Evolutionary conservation across 768 basidiomycete genomes (phyloP).

Genomic region (Hypholoma sublateritium): DNA sequence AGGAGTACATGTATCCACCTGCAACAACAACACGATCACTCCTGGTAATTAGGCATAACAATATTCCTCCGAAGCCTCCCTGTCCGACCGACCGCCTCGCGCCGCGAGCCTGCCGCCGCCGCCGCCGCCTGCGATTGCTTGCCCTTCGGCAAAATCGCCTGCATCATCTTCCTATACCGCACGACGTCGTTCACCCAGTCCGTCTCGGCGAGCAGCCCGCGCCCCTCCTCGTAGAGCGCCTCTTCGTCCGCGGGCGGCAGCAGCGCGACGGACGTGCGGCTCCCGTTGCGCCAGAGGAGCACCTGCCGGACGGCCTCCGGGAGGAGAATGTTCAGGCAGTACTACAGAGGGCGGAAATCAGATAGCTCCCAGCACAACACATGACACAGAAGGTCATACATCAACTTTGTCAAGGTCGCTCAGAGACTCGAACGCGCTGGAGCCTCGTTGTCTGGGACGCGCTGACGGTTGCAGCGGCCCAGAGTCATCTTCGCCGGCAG

Average conservation of each 20-base stretch:
- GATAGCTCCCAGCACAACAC: not conserved
- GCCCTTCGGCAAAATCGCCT: slow-evolving; percentile 10
- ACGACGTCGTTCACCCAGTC: slow-evolving; percentile 73
- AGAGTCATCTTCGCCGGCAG: not conserved
- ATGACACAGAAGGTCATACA: slow-evolving; percentile 30
- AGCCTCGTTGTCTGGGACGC: slow-evolving; percentile 11
- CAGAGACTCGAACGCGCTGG: slow-evolving; percentile 20
- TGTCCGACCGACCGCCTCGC: slow-evolving; percentile 1
- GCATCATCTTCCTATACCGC: slow-evolving; percentile 36
- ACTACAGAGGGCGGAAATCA: slow-evolving; percentile 38
- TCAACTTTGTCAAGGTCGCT: slow-evolving; percentile 47
- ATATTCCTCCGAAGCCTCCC: slow-evolving; percentile 26
- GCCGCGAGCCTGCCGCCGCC: no score
- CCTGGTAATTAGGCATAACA: slow-evolving; percentile 24
- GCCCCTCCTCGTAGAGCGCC: slow-evolving; percentile 48
- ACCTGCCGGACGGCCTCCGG: slow-evolving; percentile 73
- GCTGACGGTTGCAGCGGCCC: not conserved
- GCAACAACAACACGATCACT: slow-evolving; percentile 12
- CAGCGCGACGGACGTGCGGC: slow-evolving; percentile 49
- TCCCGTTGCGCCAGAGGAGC: slow-evolving; percentile 68
- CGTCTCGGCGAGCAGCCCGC: slow-evolving; percentile 46
- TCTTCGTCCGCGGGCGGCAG: slow-evolving; percentile 56
- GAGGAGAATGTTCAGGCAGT: slow-evolving; percentile 69
- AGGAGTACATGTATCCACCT: not conserved
- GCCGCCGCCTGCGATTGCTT: not conserved